Percentiles rank a stretch among this genome's conserved stretches.
Evolutionary conservation across 345 rosid species (phyloP).

Genomic region (Anacardium occidentale): DNA sequence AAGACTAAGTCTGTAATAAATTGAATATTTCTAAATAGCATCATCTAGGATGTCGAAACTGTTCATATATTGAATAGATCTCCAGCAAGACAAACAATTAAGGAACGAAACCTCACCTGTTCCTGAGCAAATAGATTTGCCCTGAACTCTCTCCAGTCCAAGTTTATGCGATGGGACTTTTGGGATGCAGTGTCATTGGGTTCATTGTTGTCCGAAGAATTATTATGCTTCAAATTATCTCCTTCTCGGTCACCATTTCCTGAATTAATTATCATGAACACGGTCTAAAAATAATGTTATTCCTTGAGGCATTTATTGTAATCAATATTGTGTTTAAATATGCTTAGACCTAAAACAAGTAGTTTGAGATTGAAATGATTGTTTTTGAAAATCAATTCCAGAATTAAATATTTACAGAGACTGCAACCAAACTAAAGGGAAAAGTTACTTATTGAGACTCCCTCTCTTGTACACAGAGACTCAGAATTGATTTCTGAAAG

Average conservation of each 20-base stretch:
- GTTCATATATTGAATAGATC: background rate
- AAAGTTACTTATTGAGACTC: background rate
- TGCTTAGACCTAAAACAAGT: background rate
- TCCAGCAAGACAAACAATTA: background rate
- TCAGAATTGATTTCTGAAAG: too few relatives aligned
- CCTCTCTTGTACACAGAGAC: background rate
- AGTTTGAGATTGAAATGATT: background rate
- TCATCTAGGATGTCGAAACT: background rate
- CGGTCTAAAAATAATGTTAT: background rate
- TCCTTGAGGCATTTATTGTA: background rate
- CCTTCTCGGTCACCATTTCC: constrained; percentile 60
- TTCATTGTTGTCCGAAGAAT: constrained; percentile 53
- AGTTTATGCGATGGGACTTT: constrained; percentile 42
- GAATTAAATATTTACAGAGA: background rate
- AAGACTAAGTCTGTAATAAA: background rate
- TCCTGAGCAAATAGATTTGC: constrained; percentile 68
- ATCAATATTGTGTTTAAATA: background rate
- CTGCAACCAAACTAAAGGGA: background rate
- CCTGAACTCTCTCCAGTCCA: constrained; percentile 93
- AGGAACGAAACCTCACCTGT: constrained; percentile 51
- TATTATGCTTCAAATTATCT: constrained; percentile 55
- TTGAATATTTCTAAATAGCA: background rate
- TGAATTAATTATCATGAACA: constrained; percentile 22
- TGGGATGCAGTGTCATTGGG: constrained; percentile 52
- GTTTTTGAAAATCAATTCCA: too few relatives aligned